Base-by-base conservation (phyloP, 1,284 basidiomycete species). In the Blastosporella zonata region DNA sequence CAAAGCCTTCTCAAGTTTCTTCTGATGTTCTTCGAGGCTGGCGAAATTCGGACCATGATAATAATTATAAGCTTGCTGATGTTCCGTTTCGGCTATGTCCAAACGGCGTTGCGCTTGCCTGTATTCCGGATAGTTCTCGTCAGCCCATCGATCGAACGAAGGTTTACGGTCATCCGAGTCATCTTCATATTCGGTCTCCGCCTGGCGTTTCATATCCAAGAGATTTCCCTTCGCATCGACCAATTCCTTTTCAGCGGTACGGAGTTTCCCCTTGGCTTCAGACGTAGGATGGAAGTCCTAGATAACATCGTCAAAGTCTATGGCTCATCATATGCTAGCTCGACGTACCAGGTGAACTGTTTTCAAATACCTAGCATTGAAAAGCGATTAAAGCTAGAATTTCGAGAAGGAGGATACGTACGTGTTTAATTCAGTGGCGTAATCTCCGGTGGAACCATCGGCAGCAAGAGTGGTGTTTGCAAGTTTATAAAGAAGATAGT, bases 401-500 rank as follows among this genome's bases (percentile, higher is more conserved):
- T 5, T 33, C 15, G 6, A 7, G 42, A 8, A 21, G 20, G 42
- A 34, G 27, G 18, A 34, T 17, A 34, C 20, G 8, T 37, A 37
- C 36, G 36, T 22, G 36, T 21, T 37, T 13, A 37, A 37, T 37
- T 37, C 36, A 34, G 29, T 31, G 9, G 42, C 42, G 18, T 43
- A 43, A 22, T 34, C 21, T 21, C 42, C 42, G 4, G 15, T 46
- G 35, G 36, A 37, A 28, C 27, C 34, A 27, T 46, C 44, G 7
- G 21, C 8, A 8, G 44, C 18, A 37, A 37, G 44, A 27, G 44
- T 37, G 8, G 44, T 46, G 18, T 46, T 37, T 38, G 44, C 44
- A 15, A 46, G 34, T 6, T 46, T 38, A 22, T 37, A 46, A 27
- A 46, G 20, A 6, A 46, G 44, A 46, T 38, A 38, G 13, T 46